Evolutionary conservation across 2,329 filamentous ascomycete species (phyloP), one percentile per base, ranked within the genome.

Genomic region (Rosellinia necatrix): DNA sequence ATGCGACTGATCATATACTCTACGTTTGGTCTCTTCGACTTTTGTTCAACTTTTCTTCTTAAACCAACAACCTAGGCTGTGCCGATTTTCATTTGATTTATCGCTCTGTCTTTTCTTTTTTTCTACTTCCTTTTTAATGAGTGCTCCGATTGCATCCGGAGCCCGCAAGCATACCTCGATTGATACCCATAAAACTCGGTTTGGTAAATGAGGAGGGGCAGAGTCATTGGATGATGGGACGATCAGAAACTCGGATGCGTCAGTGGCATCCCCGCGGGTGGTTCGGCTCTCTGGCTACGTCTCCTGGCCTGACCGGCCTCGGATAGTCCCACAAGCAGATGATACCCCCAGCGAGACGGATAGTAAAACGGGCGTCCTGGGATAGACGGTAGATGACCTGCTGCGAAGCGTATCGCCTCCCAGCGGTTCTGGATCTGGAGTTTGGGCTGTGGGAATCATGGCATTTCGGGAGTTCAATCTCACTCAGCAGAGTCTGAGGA

Each of bases 111-210:
- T 6, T 27, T 49, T 51, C 8, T 29, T 27, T 42, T 51, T 25
- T 25, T 27, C 40, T 38, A 25, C 37, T 17, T 37, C 29, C 2
- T 42, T 49, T 35, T 44, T 40, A 50, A 47, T 50, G 38, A 10
- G 17, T 46, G 47, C 49, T 51, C 44, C 29, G 32, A 50, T 53
- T 42, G 40, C 44, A 56, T 42, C 29, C 17, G 50, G 53, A 49
- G 46, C 47, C 38, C 53, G 41, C 49, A 42, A 47, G 49, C 41
- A 60, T 40, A 32, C 53, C 34, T 60, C 56, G 41, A 49, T 61
- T 60, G 60, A 62, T 62, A 62, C 60, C 60, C 60, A 56, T 56
- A 50, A 38, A 53, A 42, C 51, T 55, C 32, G 40, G 43, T 46
- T 62, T 49, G 40, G 50, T 35, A 44, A 48, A 44, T n/a, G 10